A percentile compares a stretch with the other conserved stretches of the same genome.
These are phyloP conservation scores for Fraxinus pennsylvanica DNA, from an alignment of 257 asterid genomes.

Conservation along the genomic window DNA sequence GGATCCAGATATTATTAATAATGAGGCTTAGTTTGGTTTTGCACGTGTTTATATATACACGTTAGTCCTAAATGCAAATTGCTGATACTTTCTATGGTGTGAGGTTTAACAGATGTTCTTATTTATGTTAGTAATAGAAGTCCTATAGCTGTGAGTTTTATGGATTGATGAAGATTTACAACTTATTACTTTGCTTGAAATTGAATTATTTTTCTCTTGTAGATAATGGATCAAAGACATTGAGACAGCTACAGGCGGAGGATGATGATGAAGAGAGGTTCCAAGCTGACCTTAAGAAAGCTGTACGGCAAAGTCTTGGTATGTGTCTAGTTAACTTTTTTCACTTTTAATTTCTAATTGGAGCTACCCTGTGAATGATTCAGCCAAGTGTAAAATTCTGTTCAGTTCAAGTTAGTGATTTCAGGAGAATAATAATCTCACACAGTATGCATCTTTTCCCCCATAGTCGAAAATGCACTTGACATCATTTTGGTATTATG, in stretches of 20 bases:
- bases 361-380: background rate
- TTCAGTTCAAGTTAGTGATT: background rate
- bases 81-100: slow-evolving; percentile 7
- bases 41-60: background rate
- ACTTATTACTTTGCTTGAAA: slow-evolving; percentile 23
- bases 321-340: background rate
- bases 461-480: background rate
- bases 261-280: slow-evolving; percentile 90
- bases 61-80: background rate
- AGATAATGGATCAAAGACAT: slow-evolving; percentile 62
- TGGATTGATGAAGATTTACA: slow-evolving; percentile 8
- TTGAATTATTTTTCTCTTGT: slow-evolving; percentile 20
- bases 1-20: background rate
- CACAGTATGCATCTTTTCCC: background rate
- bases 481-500: slow-evolving; percentile 1
- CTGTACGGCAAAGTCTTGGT: slow-evolving; percentile 41
- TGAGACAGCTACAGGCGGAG: slow-evolving; percentile 69
- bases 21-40: slow-evolving; percentile 1
- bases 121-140: slow-evolving; percentile 9
- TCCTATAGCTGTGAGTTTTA: background rate
- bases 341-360: no score
- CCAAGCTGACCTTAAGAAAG: slow-evolving; percentile 89
- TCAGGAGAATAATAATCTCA: slow-evolving; percentile 1
- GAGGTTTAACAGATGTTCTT: background rate
- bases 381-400: background rate